Evolutionary conservation across 2,329 filamentous ascomycete genomes (phyloP).

Genomic region (Aspergillus candidus): DNA sequence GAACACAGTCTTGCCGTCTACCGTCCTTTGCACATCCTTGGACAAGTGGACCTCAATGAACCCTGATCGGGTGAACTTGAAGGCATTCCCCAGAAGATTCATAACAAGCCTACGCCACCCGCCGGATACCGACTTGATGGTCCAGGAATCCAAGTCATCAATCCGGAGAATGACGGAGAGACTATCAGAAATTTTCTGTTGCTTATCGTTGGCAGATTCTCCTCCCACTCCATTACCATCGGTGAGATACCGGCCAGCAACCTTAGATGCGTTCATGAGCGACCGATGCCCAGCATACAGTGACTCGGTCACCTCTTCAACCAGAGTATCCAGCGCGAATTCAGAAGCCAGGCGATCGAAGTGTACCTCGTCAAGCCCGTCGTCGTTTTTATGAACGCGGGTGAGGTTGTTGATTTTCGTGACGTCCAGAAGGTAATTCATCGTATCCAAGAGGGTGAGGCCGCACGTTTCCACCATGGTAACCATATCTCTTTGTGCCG

Average conservation of each 20-base stretch:
- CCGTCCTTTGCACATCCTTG: slow-evolving; percentile 7
- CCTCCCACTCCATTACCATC: slow-evolving; percentile 5
- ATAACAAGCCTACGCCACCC: slow-evolving; percentile 32
- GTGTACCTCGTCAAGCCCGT: slow-evolving; percentile 1
- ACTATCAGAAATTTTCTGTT: slow-evolving; percentile 4
- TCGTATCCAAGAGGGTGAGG: slow-evolving; percentile 47
- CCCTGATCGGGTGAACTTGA: slow-evolving; percentile 33
- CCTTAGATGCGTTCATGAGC: slow-evolving; percentile 7
- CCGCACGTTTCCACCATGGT: slow-evolving; percentile 48
- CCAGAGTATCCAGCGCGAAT: slow-evolving; percentile 27
- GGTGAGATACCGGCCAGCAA: slow-evolving; percentile 9
- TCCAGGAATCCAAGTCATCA: slow-evolving; percentile 26
- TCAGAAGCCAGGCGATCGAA: slow-evolving; percentile 21
- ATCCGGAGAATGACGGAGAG: slow-evolving; percentile 25
- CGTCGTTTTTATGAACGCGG: slow-evolving; percentile 8
- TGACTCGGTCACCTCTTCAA: slow-evolving; percentile 26
- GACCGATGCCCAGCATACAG: slow-evolving; percentile 24
- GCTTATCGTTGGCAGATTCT: neutral
- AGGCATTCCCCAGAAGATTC: slow-evolving; percentile 33
- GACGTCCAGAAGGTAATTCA: slow-evolving; percentile 33
- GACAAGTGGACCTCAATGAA: slow-evolving; percentile 27
- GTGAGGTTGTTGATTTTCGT: slow-evolving; percentile 32
- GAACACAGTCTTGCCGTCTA: slow-evolving; percentile 8
- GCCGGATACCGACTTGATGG: slow-evolving; percentile 22
- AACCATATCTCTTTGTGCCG: slow-evolving; percentile 39